phyloP scores from a whole-genome alignment of 345 rosid genomes.

The Cardamine resedifolia region DNA sequence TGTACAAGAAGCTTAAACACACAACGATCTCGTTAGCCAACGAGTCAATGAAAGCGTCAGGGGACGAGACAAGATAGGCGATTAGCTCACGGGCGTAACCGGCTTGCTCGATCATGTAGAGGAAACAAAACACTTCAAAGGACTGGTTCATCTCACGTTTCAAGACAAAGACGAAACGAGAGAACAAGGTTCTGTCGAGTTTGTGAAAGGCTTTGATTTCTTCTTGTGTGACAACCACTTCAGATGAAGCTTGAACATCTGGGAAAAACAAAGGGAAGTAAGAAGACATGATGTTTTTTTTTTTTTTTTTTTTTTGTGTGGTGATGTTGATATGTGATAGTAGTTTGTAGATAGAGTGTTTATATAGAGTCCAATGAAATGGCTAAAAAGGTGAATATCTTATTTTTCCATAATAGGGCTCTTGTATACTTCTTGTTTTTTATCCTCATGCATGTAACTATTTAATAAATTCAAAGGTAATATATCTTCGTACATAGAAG shows the following conservation, averaged over 20 bases:
- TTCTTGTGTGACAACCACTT: slow-evolving; percentile 29
- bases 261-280: not conserved
- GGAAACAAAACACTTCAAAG: slow-evolving; percentile 46
- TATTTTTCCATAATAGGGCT: not conserved
- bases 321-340: not conserved
- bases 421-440: not conserved
- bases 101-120: slow-evolving; percentile 54
- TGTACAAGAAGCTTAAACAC: slow-evolving; percentile 42
- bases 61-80: slow-evolving; percentile 11
- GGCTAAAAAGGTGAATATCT: slow-evolving; percentile 5
- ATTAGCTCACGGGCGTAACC: slow-evolving; percentile 26
- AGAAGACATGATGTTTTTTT: not conserved
- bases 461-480: not conserved
- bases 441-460: slow-evolving; percentile 9
- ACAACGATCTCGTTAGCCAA: slow-evolving; percentile 53
- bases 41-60: slow-evolving; percentile 36
- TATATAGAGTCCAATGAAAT: slow-evolving; percentile 10
- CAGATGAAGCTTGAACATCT: not conserved
- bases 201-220: slow-evolving; percentile 51
- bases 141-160: slow-evolving; percentile 47
- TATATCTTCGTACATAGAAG: not conserved
- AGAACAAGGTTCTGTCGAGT: slow-evolving; percentile 52
- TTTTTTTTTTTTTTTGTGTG: no score
- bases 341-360: not conserved
- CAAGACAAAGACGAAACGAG: slow-evolving; percentile 45